These are phyloP conservation scores for Coemansia brasiliensis DNA, from an alignment of 192 early-diverging fungal species.

Conservation along the genomic window DNA sequence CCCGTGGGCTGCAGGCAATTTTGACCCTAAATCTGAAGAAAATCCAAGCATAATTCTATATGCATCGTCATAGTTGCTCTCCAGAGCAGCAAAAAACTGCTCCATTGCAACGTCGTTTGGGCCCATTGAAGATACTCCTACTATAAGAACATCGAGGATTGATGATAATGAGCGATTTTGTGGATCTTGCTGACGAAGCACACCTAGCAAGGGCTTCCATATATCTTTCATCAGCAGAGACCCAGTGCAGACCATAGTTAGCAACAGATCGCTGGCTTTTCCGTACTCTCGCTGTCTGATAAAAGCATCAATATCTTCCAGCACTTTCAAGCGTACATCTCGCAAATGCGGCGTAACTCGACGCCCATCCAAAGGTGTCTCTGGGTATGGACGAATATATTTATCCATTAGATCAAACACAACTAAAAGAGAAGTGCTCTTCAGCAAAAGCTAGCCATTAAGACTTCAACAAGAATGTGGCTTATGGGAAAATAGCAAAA, in stretches of 20 bases:
- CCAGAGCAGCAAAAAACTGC: constrained; percentile 18
- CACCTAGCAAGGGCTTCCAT: constrained; percentile 30
- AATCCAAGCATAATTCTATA: constrained; percentile 15
- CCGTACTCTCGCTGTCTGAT: constrained; percentile 39
- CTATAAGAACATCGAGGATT: constrained; percentile 17
- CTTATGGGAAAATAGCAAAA: neutral
- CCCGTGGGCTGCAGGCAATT: constrained; percentile 29
- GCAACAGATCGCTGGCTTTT: constrained; percentile 34
- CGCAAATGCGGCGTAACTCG: constrained; percentile 2
- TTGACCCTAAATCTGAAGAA: constrained; percentile 22
- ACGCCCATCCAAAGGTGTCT: neutral
- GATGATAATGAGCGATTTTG: neutral
- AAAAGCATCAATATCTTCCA: constrained; percentile 23
- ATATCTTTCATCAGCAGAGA: constrained; percentile 13
- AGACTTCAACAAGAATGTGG: too few relatives aligned
- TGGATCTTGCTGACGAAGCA: constrained; percentile 19
- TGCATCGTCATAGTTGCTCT: constrained; percentile 9
- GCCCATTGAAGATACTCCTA: neutral
- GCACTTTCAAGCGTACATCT: constrained; percentile 3
- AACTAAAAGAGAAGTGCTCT: too few relatives aligned
- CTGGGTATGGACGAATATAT: neutral
- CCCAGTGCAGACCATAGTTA: constrained; percentile 18
- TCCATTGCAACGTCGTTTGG: constrained; percentile 28
- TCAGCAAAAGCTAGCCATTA: too few relatives aligned
- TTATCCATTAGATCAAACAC: neutral